These are phyloP conservation scores for Coemansia sp. DNA, from an alignment of 192 early-diverging fungal species.

Conservation along the genomic window DNA sequence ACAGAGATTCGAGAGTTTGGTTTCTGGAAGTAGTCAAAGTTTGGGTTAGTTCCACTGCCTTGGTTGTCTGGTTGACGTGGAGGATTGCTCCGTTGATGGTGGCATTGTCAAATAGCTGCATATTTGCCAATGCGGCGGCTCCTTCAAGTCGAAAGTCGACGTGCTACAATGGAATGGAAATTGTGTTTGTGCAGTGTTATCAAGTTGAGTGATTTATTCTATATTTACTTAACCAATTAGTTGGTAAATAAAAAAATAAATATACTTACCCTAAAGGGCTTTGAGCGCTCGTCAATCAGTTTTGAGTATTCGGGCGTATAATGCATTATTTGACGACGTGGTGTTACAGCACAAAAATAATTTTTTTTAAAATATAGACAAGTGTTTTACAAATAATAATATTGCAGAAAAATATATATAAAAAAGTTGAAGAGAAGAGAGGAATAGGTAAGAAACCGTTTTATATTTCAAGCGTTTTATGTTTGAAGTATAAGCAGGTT, in stretches of 20 bases:
- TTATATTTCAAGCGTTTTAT: too few species aligned
- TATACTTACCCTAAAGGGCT: background rate
- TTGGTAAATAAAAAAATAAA: too few species aligned
- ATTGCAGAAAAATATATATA: background rate
- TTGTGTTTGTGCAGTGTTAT: background rate
- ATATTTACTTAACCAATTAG: background rate
- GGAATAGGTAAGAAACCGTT: too few species aligned
- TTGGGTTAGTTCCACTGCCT: background rate
- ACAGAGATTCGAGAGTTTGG: background rate
- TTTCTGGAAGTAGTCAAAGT: background rate
- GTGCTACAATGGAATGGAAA: background rate
- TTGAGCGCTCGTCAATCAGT: background rate
- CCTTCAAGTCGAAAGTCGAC: conserved; percentile 12
- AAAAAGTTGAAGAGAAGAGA: background rate
- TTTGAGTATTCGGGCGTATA: background rate
- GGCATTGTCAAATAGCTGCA: conserved; percentile 12
- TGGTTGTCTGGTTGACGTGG: conserved; percentile 9
- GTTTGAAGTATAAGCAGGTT: too few species aligned
- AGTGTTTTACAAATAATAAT: background rate
- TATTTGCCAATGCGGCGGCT: conserved; percentile 15
- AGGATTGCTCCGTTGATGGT: conserved; percentile 13
- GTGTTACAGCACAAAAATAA: background rate
- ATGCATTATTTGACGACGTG: background rate
- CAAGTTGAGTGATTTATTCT: background rate
- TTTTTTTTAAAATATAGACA: too few species aligned